Base-by-base conservation (phyloP, 495 filamentous ascomycete species). In the Daldinia decipiens region DNA sequence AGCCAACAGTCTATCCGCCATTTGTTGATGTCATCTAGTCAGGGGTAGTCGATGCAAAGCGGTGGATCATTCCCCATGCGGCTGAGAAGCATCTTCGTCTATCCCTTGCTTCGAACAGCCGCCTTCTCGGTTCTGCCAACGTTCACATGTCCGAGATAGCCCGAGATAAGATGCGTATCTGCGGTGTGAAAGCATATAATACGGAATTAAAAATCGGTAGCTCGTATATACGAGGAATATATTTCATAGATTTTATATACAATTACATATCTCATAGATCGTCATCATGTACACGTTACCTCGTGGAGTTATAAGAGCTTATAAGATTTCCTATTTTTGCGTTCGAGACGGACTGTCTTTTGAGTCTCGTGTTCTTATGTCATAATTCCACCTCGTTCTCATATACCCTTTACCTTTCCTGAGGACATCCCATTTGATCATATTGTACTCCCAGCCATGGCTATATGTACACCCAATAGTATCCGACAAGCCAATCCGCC, bases 21-120 rank as follows among this genome's bases (percentile, higher is more conserved):
- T 65, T 65, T 51, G 59, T 71, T 67, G 68, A 71, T 71, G 68
- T 71, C 68, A 71, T 71, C 52, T 67, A 62, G 58, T 67, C 62
- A 67, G 68, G 62, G 63, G 68, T 71, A 66, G 31, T 39, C 32
- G 47, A 50, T 50, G 59, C 51, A 59, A 63, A 32, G 29, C 38
- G 12, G 62, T 45, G 47, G 43, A 38, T 56, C 29, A 3, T 21
- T 47, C 19, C 53, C 9, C 17, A 36, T 31, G 15, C 31, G 17
- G 17, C 53, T 17, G 65, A 19, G 40, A 3, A 63, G 24, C 24
- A 63, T 26, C 26, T 26, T 43, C 26, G 17, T 43, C 27, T 39
- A 24, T 36, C 36, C 60, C 47, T 43, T 62, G 13, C 43, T 52
- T 54, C 34, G 32, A 52, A 8, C 50, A 2, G 12, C 26, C 11